These are phyloP conservation scores for Uncinocarpus reesii DNA, from an alignment of 2,329 filamentous ascomycete genomes.

Conservation along the genomic window DNA sequence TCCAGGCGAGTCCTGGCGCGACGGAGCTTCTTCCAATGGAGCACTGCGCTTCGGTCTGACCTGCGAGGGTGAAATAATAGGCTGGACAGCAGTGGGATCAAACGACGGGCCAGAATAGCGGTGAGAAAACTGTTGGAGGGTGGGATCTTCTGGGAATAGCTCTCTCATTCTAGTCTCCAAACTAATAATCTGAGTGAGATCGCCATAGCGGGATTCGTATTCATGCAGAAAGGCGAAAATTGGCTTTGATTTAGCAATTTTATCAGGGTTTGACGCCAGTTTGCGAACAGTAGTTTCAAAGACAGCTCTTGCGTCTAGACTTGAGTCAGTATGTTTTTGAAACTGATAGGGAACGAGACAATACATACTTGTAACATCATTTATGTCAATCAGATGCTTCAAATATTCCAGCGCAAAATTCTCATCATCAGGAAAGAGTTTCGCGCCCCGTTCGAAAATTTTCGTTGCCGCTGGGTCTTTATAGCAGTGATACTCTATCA, in stretches of 20 bases:
- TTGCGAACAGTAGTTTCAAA: slow-evolving; percentile 90
- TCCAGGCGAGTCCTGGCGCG: slow-evolving; percentile 29
- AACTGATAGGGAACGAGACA: slow-evolving; percentile 13
- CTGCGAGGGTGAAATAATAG: slow-evolving; percentile 76
- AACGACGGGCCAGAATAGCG: slow-evolving; percentile 66
- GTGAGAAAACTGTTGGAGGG: slow-evolving; percentile 61
- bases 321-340: slow-evolving; percentile 14
- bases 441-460: slow-evolving; percentile 90
- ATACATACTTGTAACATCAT: slow-evolving; percentile 78
- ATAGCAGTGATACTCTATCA: slow-evolving; percentile 93
- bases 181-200: slow-evolving; percentile 79
- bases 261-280: slow-evolving; percentile 66
- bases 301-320: slow-evolving; percentile 75
- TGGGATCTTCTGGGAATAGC: slow-evolving; percentile 81
- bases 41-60: slow-evolving; percentile 46
- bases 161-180: slow-evolving; percentile 88
- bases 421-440: slow-evolving; percentile 88
- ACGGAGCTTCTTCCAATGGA: slow-evolving; percentile 20
- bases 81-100: slow-evolving; percentile 68
- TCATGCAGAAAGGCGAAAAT: slow-evolving; percentile 89
- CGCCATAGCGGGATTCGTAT: slow-evolving; percentile 89
- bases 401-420: slow-evolving; percentile 90
- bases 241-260: slow-evolving; percentile 63
- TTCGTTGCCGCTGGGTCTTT: slow-evolving; percentile 85
- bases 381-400: slow-evolving; percentile 83